Evolutionary conservation across 768 basidiomycete species (phyloP).

Genomic region (Pisolithus sp.): DNA sequence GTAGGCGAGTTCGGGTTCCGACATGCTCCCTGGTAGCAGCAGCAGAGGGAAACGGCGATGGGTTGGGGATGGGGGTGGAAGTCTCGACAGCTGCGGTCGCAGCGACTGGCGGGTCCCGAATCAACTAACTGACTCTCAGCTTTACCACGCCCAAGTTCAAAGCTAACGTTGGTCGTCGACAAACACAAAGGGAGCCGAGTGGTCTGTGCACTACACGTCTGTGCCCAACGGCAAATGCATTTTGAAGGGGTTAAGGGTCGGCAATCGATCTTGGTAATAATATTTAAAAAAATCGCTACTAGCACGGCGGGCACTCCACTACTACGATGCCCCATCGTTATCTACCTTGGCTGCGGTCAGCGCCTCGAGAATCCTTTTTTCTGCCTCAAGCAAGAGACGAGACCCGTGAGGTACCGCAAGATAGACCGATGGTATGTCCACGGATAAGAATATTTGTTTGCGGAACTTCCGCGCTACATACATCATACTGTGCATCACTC

Average conservation of each 20-base stretch:
- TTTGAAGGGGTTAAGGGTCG: conserved; percentile 26
- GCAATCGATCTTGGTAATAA: conserved; percentile 12
- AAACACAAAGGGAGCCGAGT: conserved; percentile 9
- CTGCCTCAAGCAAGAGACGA: conserved; percentile 46
- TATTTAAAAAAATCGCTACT: not conserved
- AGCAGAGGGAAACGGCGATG: too few relatives aligned
- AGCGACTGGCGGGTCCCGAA: too few relatives aligned
- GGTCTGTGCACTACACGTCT: conserved; percentile 3
- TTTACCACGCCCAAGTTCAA: too few relatives aligned
- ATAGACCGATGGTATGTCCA: conserved; percentile 44
- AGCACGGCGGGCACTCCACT: not conserved
- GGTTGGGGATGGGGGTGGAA: too few relatives aligned
- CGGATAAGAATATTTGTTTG: conserved; percentile 67
- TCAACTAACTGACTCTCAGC: too few relatives aligned
- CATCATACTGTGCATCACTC: not conserved
- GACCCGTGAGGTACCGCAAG: conserved; percentile 43
- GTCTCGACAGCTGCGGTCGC: too few relatives aligned
- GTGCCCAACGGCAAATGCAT: conserved; percentile 12
- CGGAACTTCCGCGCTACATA: conserved; percentile 53
- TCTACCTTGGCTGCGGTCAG: conserved; percentile 14
- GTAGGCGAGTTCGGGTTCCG: conserved; percentile 69
- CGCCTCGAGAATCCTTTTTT: conserved; percentile 50
- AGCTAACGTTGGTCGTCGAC: too few relatives aligned
- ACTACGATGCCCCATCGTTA: not conserved
- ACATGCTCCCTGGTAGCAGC: conserved; percentile 38